Percentiles rank a stretch among this genome's conserved stretches.
Conservation (phyloP, 2,329 filamentous ascomycete genomes). For the Cephalotrichum gorgonifer region DNA sequence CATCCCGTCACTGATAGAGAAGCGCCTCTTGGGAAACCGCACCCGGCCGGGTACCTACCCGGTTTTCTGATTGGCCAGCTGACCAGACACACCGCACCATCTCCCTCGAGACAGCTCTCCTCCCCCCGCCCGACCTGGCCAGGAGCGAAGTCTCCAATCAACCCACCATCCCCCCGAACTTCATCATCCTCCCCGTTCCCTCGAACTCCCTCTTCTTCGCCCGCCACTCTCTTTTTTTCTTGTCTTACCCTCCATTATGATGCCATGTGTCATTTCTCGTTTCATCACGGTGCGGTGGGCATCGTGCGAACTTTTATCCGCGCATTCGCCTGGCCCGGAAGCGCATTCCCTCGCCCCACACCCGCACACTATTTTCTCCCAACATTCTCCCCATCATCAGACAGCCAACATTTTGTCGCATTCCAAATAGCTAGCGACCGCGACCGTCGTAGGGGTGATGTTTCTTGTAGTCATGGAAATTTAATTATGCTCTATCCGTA, state of each 20-base stretch:
- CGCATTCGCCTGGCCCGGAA: not conserved
- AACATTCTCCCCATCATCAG: not conserved
- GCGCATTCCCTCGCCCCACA: not conserved
- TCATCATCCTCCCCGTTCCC: not conserved
- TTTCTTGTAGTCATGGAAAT: not conserved
- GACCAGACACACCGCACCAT: not conserved
- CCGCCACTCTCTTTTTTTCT: not conserved
- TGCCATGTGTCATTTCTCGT: conserved; percentile 6
- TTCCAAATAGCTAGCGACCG: not conserved
- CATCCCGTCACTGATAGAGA: not conserved
- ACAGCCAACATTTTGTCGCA: not conserved
- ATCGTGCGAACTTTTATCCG: not conserved
- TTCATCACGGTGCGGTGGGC: not conserved
- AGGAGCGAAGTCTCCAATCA: conserved; percentile 2
- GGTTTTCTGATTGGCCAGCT: conserved; percentile 5
- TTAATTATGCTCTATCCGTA: not conserved
- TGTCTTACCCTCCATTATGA: conserved; percentile 1
- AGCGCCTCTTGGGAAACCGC: not conserved
- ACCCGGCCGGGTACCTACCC: not conserved
- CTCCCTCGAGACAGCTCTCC: not conserved
- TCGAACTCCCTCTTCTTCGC: conserved; percentile 4
- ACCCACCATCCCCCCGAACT: conserved; percentile 2
- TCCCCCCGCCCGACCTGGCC: not conserved
- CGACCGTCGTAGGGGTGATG: not conserved
- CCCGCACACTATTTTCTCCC: not conserved